Conservation (phyloP, 2,329 filamentous ascomycete genomes). For the Cercospora berteroae region DNA sequence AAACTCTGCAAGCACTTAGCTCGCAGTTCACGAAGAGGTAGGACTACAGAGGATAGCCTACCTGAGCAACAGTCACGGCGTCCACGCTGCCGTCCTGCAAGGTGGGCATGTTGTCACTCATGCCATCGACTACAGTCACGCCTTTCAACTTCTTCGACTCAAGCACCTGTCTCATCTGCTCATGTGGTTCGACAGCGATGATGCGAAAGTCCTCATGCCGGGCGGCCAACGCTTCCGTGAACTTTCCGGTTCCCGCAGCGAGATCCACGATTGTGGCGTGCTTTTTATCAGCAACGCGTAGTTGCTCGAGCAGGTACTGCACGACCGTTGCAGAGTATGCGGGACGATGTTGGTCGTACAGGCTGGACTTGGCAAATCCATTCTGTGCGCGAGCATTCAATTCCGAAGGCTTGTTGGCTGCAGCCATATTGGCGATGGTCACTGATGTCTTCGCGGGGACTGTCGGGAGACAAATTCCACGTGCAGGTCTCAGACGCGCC, state of each 20-base stretch:
- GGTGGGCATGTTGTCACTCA: slow-evolving; percentile 56
- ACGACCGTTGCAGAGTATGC: slow-evolving; percentile 62
- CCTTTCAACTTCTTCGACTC: slow-evolving; percentile 56
- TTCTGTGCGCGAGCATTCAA: slow-evolving; percentile 38
- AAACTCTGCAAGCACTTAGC: slow-evolving; percentile 37
- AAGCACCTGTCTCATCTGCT: slow-evolving; percentile 63
- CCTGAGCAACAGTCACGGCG: slow-evolving; percentile 66
- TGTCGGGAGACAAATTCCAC: not conserved
- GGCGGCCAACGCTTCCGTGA: slow-evolving; percentile 61
- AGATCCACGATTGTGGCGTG: slow-evolving; percentile 60
- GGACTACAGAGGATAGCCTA: slow-evolving; percentile 41
- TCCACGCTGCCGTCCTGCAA: slow-evolving; percentile 60
- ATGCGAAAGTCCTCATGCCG: slow-evolving; percentile 61
- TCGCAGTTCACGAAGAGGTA: slow-evolving; percentile 7
- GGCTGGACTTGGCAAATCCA: slow-evolving; percentile 63
- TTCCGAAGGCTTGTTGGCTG: not conserved
- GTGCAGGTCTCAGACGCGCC: not conserved
- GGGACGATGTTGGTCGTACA: slow-evolving; percentile 68
- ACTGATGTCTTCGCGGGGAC: not conserved
- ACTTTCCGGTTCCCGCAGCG: slow-evolving; percentile 68
- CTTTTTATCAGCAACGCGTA: slow-evolving; percentile 50
- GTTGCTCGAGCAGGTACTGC: slow-evolving; percentile 55
- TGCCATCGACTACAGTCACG: slow-evolving; percentile 58
- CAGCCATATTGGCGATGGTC: not conserved
- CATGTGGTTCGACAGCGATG: slow-evolving; percentile 63